Base-by-base conservation (phyloP, 2,329 filamentous ascomycete species). In the Drechmeria coniospora region DNA sequence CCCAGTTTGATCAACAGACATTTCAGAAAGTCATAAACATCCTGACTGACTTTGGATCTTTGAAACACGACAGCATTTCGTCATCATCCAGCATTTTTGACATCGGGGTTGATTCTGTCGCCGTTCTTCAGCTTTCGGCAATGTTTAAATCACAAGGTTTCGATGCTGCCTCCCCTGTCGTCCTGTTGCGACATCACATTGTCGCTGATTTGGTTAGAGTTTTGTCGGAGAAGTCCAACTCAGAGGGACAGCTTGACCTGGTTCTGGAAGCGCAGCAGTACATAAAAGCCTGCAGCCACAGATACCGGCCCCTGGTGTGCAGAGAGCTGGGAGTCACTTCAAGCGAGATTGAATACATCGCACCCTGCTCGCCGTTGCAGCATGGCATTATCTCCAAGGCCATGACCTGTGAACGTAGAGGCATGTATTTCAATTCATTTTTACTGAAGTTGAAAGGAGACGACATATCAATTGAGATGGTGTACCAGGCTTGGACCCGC, bases 41-140 rank as follows among this genome's bases (percentile, higher is more conserved):
- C 2, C 49, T 92, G 2, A 55, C 59, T 0, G 49, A 62, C 3
- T 64, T 79, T 28, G 52, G 68, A 3, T 53, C 57, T 0, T 35
- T 69, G 2, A 44, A 58, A 1, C 29, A 44, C 3, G 42, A 51
- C 1, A 50, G 56, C 0, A 54, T 81, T 3, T 54, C 50, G 1
- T 54, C 63, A 3, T 57, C 54, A 1, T 72, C 74, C 0, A 92
- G 73, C 33, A 68, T 93, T 12, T 92, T 90, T 40, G 82, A 92
- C 36, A 58, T 92, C 2, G 87, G 86, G 0, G 62, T 94, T 15
- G 87, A 93, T 42, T 94, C 86, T 0, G 83, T 94, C 11, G 83
- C 81, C 0, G 79, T 77, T 0, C 74, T 92, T 25, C 65, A 72
- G 6, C 63, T 94, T 17, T 65, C 78, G 1, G 61, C 65, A 5